Evolutionary conservation across 768 basidiomycete species (phyloP).

Genomic region (Postia placenta): DNA sequence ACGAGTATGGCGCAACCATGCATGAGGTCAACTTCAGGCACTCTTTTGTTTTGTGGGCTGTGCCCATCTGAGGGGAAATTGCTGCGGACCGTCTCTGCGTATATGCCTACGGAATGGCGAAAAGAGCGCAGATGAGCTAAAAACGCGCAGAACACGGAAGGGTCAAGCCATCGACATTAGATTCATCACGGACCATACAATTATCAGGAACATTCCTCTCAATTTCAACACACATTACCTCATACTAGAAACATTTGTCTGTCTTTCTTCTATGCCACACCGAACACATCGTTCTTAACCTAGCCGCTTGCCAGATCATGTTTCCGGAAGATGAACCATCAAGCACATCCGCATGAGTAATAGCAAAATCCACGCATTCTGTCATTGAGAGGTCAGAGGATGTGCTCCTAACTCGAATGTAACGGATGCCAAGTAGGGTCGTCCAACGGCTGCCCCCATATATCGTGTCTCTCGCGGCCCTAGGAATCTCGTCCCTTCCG

Average conservation of each 20-base stretch:
- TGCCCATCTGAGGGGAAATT: too few species aligned
- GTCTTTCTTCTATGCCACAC: neutral
- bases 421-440: neutral
- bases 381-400: too few species aligned
- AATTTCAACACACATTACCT: neutral
- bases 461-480: neutral
- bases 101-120: constrained; percentile 1
- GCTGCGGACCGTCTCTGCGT: too few species aligned
- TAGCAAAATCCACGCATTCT: neutral
- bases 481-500: neutral
- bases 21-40: too few species aligned
- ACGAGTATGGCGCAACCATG: too few species aligned
- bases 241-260: neutral
- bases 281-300: neutral
- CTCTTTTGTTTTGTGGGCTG: too few species aligned
- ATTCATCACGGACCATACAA: neutral
- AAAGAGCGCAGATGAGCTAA: neutral
- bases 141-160: too few species aligned
- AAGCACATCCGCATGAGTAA: neutral
- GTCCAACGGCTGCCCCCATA: neutral
- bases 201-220: neutral
- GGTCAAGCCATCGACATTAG: neutral
- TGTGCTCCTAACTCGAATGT: too few species aligned
- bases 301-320: neutral
- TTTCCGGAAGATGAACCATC: neutral